phyloP scores from a whole-genome alignment of 257 asterid genomes.

The Cinchona pubescens region DNA sequence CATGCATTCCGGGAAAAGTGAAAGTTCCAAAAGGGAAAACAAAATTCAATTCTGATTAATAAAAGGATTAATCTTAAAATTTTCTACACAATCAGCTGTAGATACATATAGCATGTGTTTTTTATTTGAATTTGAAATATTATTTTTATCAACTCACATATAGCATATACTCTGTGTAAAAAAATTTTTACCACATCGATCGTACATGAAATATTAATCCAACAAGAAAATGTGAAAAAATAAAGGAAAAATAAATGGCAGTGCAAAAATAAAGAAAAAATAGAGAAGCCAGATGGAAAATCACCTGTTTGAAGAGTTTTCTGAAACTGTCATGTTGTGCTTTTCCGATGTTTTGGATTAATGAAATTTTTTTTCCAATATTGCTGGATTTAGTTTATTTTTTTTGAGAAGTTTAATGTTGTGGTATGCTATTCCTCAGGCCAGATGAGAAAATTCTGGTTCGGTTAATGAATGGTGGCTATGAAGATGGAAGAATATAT shows the following conservation, averaged over 20 bases:
- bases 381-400: background rate
- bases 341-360: no score
- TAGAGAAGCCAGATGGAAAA: constrained; percentile 8
- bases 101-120: no score
- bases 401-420: background rate
- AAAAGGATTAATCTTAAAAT: no score
- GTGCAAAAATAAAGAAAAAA: background rate
- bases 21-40: background rate
- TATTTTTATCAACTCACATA: no score
- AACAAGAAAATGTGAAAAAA: background rate
- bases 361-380: background rate
- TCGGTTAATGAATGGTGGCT: background rate
- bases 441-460: no score
- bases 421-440: background rate
- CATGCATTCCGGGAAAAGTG: background rate
- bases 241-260: background rate
- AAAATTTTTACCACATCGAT: no score
- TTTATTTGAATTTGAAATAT: no score
- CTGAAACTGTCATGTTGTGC: constrained; percentile 11
- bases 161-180: no score
- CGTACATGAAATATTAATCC: no score
- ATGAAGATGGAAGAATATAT: background rate
- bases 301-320: constrained; percentile 8
- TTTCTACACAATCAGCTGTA: no score
- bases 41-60: background rate